These are phyloP conservation scores for Sugiyamaella boreocaroliniensis DNA, from an alignment of 805 yeast species.

Conservation along the genomic window DNA sequence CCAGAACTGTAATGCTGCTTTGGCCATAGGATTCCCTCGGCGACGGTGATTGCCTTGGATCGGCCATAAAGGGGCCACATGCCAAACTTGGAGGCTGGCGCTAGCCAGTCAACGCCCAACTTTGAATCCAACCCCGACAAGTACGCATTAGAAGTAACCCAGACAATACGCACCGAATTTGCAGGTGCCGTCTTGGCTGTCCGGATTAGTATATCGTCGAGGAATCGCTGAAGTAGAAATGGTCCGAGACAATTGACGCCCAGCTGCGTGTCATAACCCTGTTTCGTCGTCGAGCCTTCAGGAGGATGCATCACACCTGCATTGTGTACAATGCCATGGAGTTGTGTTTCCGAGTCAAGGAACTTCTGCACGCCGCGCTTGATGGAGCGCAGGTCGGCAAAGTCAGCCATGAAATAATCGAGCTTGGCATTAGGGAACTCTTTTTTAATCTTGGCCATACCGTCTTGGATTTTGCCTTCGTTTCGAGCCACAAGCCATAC, in stretches of 20 bases:
- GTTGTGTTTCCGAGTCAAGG: slow-evolving; percentile 20
- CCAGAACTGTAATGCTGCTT: slow-evolving; percentile 27
- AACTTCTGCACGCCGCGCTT: slow-evolving; percentile 34
- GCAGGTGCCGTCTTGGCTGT: slow-evolving; percentile 27
- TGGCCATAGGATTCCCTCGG: slow-evolving; percentile 35
- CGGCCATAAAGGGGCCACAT: slow-evolving; percentile 33
- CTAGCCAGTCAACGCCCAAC: slow-evolving; percentile 34
- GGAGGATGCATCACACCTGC: slow-evolving; percentile 43
- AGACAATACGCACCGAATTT: slow-evolving; percentile 28
- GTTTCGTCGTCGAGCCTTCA: slow-evolving; percentile 28
- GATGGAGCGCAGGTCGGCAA: slow-evolving; percentile 38
- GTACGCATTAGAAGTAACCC: slow-evolving; percentile 37
- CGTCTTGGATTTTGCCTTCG: slow-evolving; percentile 28
- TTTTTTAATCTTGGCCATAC: slow-evolving; percentile 27
- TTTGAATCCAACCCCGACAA: slow-evolving; percentile 25
- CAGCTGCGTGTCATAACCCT: slow-evolving; percentile 43
- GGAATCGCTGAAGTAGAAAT: slow-evolving; percentile 36
- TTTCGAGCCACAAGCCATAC: slow-evolving; percentile 36
- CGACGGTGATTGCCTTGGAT: slow-evolving; percentile 38
- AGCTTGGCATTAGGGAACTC: slow-evolving; percentile 22
- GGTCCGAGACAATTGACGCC: slow-evolving; percentile 47
- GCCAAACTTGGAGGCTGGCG: slow-evolving; percentile 18
- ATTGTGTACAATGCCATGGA: slow-evolving; percentile 39
- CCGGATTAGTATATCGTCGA: slow-evolving; percentile 34
- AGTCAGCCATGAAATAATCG: slow-evolving; percentile 16